These are phyloP conservation scores for Onygena corvina DNA, from an alignment of 2,329 filamentous ascomycete species.

Conservation along the genomic window DNA sequence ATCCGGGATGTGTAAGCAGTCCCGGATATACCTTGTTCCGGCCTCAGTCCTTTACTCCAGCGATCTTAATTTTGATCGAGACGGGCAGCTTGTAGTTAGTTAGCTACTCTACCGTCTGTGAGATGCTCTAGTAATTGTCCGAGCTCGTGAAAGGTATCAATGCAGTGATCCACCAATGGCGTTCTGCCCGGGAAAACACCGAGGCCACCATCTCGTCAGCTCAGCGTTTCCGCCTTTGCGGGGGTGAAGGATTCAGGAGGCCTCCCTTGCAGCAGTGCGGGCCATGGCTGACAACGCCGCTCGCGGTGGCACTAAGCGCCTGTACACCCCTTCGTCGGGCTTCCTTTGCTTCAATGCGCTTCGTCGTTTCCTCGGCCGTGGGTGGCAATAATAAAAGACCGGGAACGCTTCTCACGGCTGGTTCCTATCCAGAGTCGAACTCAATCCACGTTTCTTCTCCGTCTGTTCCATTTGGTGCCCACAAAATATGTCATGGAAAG, in stretches of 20 bases:
- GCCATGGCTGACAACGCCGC: not conserved
- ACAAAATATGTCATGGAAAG: conserved; percentile 1
- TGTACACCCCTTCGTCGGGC: not conserved
- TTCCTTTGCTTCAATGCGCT: too few relatives aligned
- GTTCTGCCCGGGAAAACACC: not conserved
- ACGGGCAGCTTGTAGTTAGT: too few relatives aligned
- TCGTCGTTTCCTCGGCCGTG: not conserved
- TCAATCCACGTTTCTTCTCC: not conserved
- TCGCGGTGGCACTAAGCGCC: conserved; percentile 2
- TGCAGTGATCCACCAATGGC: not conserved
- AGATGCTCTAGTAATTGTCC: not conserved
- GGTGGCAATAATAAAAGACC: conserved; percentile 1
- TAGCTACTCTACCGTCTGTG: too few relatives aligned
- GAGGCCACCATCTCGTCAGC: too few relatives aligned
- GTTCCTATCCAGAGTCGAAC: conserved; percentile 5
- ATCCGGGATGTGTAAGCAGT: too few relatives aligned
- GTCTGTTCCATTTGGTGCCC: not conserved
- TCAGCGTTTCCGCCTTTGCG: too few relatives aligned
- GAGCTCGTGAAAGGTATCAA: not conserved
- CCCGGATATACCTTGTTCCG: too few relatives aligned
- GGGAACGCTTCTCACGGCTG: not conserved
- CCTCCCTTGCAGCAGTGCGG: not conserved
- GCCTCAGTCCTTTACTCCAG: too few relatives aligned
- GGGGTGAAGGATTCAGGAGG: too few relatives aligned
- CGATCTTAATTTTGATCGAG: too few relatives aligned